phyloP scores from a whole-genome alignment of 1,284 basidiomycete species.

The Fomitiporia mediterranea region DNA sequence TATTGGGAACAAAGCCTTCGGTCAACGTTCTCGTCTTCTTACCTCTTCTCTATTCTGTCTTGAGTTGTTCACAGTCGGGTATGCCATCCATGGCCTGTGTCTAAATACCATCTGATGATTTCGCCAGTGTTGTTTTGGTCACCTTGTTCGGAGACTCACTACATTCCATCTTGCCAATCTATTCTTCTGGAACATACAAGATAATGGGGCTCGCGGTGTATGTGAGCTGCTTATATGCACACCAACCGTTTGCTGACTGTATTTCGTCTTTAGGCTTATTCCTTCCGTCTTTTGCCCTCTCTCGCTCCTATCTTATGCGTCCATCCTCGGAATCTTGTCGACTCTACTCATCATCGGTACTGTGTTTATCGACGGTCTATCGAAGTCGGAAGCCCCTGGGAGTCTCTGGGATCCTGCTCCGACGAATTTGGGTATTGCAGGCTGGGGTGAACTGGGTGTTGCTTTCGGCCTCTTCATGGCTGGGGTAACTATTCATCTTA shows the following conservation, averaged over 20 bases:
- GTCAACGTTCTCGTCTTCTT: constrained; percentile 58
- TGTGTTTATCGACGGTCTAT: constrained; percentile 80
- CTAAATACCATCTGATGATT: neutral
- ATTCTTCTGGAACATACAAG: constrained; percentile 74
- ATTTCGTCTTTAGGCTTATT: constrained; percentile 47
- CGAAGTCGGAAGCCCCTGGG: constrained; percentile 76
- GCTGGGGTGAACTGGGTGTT: constrained; percentile 58
- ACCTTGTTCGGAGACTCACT: constrained; percentile 86
- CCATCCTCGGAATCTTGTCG: constrained; percentile 79
- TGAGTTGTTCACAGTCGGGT: constrained; percentile 81
- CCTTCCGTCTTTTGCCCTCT: constrained; percentile 85
- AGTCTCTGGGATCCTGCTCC: constrained; percentile 73
- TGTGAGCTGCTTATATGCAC: constrained; percentile 25
- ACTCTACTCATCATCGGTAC: constrained; percentile 76
- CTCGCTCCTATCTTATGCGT: constrained; percentile 80
- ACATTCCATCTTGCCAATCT: constrained; percentile 61
- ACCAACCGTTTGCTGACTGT: neutral
- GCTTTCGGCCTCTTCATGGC: constrained; percentile 92
- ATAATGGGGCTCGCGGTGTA: constrained; percentile 69
- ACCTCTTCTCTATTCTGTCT: constrained; percentile 79
- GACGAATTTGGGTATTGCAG: constrained; percentile 62
- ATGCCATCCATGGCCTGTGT: constrained; percentile 22
- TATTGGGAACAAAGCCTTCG: constrained; percentile 85
- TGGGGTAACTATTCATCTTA: constrained; percentile 52
- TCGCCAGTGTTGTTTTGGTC: constrained; percentile 70